phyloP scores from a whole-genome alignment of 2,329 filamentous ascomycete species.

The Aspergillus ochraceoroseus region DNA sequence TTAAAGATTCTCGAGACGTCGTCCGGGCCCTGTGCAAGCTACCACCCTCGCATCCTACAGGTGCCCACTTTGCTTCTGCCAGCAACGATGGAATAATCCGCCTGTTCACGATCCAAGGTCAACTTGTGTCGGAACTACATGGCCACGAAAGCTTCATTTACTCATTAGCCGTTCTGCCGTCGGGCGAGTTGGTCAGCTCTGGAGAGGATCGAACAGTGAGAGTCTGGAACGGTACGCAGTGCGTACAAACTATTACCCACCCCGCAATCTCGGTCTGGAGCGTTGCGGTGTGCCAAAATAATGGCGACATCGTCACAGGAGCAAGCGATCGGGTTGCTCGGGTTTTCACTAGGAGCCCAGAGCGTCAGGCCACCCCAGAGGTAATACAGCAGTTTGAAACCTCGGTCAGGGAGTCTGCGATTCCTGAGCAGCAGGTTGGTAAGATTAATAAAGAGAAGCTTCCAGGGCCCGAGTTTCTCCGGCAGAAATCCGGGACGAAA shows the following conservation, averaged over 20 bases:
- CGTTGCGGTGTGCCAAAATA: slow-evolving; percentile 75
- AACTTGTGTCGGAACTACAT: slow-evolving; percentile 68
- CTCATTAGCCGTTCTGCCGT: slow-evolving; percentile 68
- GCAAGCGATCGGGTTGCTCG: slow-evolving; percentile 83
- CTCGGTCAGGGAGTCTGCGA: slow-evolving; percentile 73
- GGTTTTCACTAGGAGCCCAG: slow-evolving; percentile 69
- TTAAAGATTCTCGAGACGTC: slow-evolving; percentile 70
- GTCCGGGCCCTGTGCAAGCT: slow-evolving; percentile 83
- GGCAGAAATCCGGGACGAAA: slow-evolving; percentile 79
- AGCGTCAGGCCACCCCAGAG: slow-evolving; percentile 64
- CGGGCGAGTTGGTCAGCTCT: slow-evolving; percentile 82
- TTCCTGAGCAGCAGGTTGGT: slow-evolving; percentile 78
- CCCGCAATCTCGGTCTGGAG: slow-evolving; percentile 95
- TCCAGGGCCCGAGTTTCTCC: slow-evolving; percentile 80
- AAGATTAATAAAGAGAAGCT: slow-evolving; percentile 88
- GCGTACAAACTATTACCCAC: slow-evolving; percentile 92
- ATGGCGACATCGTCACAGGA: slow-evolving; percentile 88
- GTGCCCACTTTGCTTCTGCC: slow-evolving; percentile 89
- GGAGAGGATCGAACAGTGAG: slow-evolving; percentile 92
- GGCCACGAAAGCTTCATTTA: slow-evolving; percentile 97
- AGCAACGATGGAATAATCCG: slow-evolving; percentile 88
- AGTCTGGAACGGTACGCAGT: slow-evolving; percentile 77
- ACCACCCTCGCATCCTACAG: slow-evolving; percentile 68
- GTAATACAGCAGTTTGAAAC: slow-evolving; percentile 72
- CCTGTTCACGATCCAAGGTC: slow-evolving; percentile 77